Conservation (phyloP, 306 rosid genomes). For the Quercus engelmannii region DNA sequence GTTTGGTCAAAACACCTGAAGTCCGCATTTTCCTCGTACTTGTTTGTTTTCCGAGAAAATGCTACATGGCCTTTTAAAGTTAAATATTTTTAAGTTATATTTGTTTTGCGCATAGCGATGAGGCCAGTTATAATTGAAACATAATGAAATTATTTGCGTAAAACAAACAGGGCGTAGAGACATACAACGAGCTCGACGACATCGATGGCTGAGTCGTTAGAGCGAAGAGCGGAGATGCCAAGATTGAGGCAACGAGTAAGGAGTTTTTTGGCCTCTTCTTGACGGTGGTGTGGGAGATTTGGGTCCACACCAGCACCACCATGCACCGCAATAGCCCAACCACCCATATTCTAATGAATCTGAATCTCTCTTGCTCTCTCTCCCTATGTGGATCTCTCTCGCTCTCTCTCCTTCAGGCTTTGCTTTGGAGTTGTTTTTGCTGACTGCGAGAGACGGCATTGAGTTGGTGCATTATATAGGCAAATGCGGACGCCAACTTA, state of each 20-base stretch:
- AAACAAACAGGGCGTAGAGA: not conserved
- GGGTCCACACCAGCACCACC: slow-evolving; percentile 99
- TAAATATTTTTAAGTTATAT: too few relatives aligned
- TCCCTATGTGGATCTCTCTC: not conserved
- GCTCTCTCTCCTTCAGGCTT: not conserved
- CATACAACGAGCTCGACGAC: slow-evolving; percentile 94
- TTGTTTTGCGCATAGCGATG: too few relatives aligned
- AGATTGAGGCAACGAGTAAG: slow-evolving; percentile 79
- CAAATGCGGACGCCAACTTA: slow-evolving; percentile 19
- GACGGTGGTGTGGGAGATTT: slow-evolving; percentile 74
- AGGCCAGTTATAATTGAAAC: too few relatives aligned
- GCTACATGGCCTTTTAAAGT: too few relatives aligned
- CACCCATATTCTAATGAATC: slow-evolving; percentile 33
- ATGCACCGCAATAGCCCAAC: slow-evolving; percentile 95
- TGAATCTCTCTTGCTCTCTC: not conserved
- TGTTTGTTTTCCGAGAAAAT: not conserved
- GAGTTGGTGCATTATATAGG: slow-evolving; percentile 8
- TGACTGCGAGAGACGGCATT: not conserved
- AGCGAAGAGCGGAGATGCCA: slow-evolving; percentile 75
- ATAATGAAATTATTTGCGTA: too few relatives aligned
- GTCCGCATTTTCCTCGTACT: not conserved
- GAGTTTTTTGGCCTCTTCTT: slow-evolving; percentile 79
- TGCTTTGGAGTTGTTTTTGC: not conserved
- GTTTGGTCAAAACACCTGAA: too few relatives aligned
- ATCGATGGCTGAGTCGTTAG: slow-evolving; percentile 68